A percentile compares a stretch with the other conserved stretches of the same genome.
phyloP scores from a whole-genome alignment of 2,329 filamentous ascomycete genomes.

The Stromatinia cepivora region DNA sequence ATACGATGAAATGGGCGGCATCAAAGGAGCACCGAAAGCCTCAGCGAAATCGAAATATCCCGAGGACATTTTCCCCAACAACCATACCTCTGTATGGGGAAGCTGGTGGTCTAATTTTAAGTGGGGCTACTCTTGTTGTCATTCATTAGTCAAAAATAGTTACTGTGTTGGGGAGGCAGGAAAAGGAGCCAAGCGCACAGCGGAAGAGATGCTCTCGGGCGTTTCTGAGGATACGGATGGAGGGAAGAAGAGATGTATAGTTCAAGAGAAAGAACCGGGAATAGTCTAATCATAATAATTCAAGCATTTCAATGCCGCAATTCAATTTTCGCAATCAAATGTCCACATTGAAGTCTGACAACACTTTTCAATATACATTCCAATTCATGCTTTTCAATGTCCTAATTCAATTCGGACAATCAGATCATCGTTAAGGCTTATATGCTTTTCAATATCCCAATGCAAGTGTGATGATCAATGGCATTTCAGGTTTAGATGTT shows the following conservation, averaged over 20 bases:
- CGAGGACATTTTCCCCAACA: conserved; percentile 85
- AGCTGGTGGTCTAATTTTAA: conserved; percentile 96
- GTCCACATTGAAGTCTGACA: too few relatives aligned
- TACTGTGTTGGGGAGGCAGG: conserved; percentile 95
- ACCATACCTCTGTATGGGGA: conserved; percentile 91
- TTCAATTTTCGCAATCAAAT: too few relatives aligned
- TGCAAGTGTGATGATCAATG: too few relatives aligned
- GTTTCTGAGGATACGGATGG: conserved; percentile 84
- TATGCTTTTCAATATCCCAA: too few relatives aligned
- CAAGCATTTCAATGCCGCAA: too few relatives aligned
- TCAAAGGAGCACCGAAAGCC: conserved; percentile 82
- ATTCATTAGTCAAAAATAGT: conserved; percentile 90
- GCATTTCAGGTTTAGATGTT: too few relatives aligned
- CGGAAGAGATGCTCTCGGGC: conserved; percentile 76
- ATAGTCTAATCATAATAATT: too few relatives aligned
- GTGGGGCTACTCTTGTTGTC: conserved; percentile 96
- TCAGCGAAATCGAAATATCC: conserved; percentile 85
- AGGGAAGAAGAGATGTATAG: conserved; percentile 73
- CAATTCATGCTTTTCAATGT: too few relatives aligned
- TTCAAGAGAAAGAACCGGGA: conserved; percentile 59
- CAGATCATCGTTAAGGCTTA: too few relatives aligned
- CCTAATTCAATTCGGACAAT: too few relatives aligned
- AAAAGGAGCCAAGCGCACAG: conserved; percentile 73
- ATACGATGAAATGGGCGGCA: conserved; percentile 84
- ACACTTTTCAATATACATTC: too few relatives aligned